Evolutionary conservation across 208 protist genomes (phyloP), one percentile per base, ranked within the genome.

Genomic region (Phytomonas serpens): DNA sequence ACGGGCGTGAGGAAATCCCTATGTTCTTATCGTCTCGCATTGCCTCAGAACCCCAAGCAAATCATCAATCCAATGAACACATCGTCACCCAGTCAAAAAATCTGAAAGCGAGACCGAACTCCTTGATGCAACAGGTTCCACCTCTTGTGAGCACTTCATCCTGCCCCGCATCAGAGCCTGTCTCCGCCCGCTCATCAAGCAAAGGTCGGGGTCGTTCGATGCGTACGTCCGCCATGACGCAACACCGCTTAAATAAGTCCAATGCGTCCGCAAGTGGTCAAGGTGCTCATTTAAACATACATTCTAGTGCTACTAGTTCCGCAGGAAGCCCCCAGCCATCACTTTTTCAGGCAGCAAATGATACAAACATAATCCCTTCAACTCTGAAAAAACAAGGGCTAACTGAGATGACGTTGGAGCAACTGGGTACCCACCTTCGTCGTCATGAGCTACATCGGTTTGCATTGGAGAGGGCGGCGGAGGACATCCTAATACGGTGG

Each of bases 381-480:
- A 79, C 69, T 10, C 23, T 77, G 62, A 30, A 38, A 51, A 66
- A 27, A 38, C 29, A 69, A 6, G 78, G 83, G 11, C 62, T 80
- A 37, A 42, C 61, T n/a, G 80, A 82, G 73, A 69, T 95, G 70
- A 89, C 79, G 6, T 72, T 95, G 2, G 77, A 69, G 63, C 82
- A 92, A 75, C 82, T 95, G 14, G 83, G 85, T 5, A 72, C 77
- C n/a, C 85, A 90, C 67, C 86, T 93, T 61, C 64, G 77, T 10
- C 83, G 85, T 57, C 86, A 92, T 38, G 79, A 89, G 78, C 77
- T 75, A 51, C 83, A 88, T 71, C 83, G 83, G 3, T 57, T 61
- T 31, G 85, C 76, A 40, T 73, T 94, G 29, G 77, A 86, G 69
- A 64, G 78, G 37, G 71, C 82, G 23, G 16, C 88, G 61, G 64